These are phyloP conservation scores for Chaetoceros tenuissimus DNA, from an alignment of 108 stramenopile genomes.

Conservation along the genomic window DNA sequence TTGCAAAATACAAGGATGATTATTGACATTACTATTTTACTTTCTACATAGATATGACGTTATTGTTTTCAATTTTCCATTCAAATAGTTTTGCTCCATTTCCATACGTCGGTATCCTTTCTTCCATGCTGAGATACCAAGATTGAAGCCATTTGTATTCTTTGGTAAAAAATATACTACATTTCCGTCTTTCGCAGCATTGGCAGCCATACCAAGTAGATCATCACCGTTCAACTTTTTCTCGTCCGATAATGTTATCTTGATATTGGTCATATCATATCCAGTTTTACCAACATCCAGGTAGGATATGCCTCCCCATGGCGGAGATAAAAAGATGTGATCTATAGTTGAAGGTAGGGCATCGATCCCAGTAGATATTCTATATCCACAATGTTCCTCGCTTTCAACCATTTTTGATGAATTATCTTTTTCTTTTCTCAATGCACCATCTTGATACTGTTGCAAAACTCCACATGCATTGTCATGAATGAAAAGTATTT, in stretches of 20 bases:
- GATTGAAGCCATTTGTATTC: conserved; percentile 48
- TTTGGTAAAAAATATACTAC: conserved; percentile 61
- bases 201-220: conserved; percentile 28
- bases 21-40: no score
- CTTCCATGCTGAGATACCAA: conserved; percentile 35
- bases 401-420: not conserved
- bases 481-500: conserved; percentile 59
- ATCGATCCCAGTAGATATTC: conserved; percentile 40
- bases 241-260: not conserved
- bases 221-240: conserved; percentile 32
- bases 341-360: conserved; percentile 51
- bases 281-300: conserved; percentile 25
- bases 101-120: conserved; percentile 43
- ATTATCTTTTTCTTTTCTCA: not conserved
- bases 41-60: conserved; percentile 54
- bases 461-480: conserved; percentile 45
- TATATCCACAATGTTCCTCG: conserved; percentile 15
- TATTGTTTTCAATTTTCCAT: conserved; percentile 75
- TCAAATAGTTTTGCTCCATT: conserved; percentile 68
- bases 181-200: conserved; percentile 23
- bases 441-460: conserved; percentile 19
- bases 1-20: no score
- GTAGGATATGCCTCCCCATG: conserved; percentile 82
- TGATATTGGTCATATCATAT: conserved; percentile 14
- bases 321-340: conserved; percentile 65